Base-by-base conservation (phyloP, 2,329 filamentous ascomycete species). In the Beauveria varroae region DNA sequence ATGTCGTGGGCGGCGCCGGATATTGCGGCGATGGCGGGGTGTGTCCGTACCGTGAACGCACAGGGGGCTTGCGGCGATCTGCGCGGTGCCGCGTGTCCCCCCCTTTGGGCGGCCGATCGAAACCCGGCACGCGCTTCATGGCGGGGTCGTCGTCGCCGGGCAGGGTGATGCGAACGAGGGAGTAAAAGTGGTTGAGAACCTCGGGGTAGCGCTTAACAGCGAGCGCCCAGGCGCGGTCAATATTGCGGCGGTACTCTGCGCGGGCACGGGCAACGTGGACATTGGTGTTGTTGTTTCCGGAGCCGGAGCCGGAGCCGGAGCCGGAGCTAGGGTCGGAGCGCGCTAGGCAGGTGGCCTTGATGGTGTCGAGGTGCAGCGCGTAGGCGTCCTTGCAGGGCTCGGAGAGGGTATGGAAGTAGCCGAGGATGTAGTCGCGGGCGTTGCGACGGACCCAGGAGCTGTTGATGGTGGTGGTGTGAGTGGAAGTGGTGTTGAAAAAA, bases 161-260 rank as follows among this genome's bases (percentile, higher is more conserved):
- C 5, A 90, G 73, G 24, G 78, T 82, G 62, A 91, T 71, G 60
- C 86, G 83, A 41, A 92, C 86, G 43, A 92, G 77, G 63, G 84
- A 80, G 73, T 88, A 93, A 70, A 89, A 93, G 73, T 93, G 91
- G 73, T 91, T 87, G 60, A 93, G 78, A n/a, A 93, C 86, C 70
- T 92, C 88, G 5, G 89, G 90, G 67, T 93, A 93, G 60, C 86
- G 82, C 67, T 90, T 83, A 44, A 92, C 89, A 53, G 86, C 88
- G 34, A 83, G 80, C 68, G 87, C 83, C 89, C 89, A 93, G 75
- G 92, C 89, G 64, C 89, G 86, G 68, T 92, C 88, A 68, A 92
- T 88, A 63, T 88, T 88, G 55, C 84, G 81, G 74, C 91, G 90
- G 63, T 91, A 79, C 54, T 81, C 79, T 91, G 82, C 65, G 75